Base-by-base conservation (phyloP, 2,329 filamentous ascomycete species). In the Periconia digitata region DNA sequence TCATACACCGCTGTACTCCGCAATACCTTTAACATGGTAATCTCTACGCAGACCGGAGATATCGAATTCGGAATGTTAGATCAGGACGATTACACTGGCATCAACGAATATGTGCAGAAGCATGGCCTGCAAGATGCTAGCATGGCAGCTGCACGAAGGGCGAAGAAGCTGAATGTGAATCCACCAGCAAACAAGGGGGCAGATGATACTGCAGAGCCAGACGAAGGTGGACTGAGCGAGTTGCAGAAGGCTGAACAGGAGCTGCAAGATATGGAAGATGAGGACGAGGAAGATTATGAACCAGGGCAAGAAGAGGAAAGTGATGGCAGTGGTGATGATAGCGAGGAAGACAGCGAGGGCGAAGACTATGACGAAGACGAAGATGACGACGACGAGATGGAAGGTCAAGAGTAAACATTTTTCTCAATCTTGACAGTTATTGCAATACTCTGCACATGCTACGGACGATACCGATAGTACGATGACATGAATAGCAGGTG, bases 41-140 rank as follows among this genome's bases (percentile, higher is more conserved):
- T 86, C 47, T 73, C 74, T 36, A 74, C 74, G 3, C 75, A 75
- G 23, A 68, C 70, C 1, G 75, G 82, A 58, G 83, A 86, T 54
- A 74, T 83, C 16, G 84, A 86, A 55, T 84, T 86, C 55, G 79
- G 78, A 36, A 86, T 86, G 83, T 72, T 86, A 36, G 84, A 86
- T 54, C 83, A 86, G 59, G 79, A 77, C 8, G 80, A 86, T 59
- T 85, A 80, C 55, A 72, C 76, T 0, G 82, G 81, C 15, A 85
- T 86, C 40, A 83, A 85, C 53, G 73, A 74, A 5, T 86, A 85
- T 53, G 75, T 86, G 49, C 83, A 83, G 64, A 74, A 76, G 23
- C 82, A 85, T 59, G 74, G 76, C 6, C 69, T 86, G 24, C 82
- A 86, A 46, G 84, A 86, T 60, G 81, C 83, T 2, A 84, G 81